phyloP scores from a whole-genome alignment of 768 basidiomycete species.

The Mycena floridula region DNA sequence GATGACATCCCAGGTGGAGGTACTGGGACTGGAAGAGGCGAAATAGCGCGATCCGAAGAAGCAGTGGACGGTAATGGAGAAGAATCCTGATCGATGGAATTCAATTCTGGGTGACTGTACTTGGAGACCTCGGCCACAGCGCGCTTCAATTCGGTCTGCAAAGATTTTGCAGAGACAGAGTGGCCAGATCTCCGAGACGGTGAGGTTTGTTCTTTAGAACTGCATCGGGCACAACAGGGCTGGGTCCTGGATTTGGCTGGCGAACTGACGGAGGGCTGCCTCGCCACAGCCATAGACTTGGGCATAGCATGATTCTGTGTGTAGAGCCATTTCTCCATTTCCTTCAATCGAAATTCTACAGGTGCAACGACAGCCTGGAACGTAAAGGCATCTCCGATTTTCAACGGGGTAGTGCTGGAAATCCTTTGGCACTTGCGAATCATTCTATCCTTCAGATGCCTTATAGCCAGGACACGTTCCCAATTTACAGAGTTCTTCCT shows the following conservation, averaged over 20 bases:
- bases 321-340: conserved; percentile 71
- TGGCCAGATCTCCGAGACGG: background rate
- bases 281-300: background rate
- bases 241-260: background rate
- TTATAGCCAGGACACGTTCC: conserved; percentile 68
- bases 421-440: conserved; percentile 72
- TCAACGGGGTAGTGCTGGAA: conserved; percentile 37
- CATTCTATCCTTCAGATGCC: conserved; percentile 77
- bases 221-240: conserved; percentile 20
- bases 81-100: background rate
- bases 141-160: too few relatives aligned
- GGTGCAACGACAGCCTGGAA: conserved; percentile 69
- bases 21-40: background rate
- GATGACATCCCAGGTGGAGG: conserved; percentile 3
- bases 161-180: too few relatives aligned
- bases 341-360: conserved; percentile 66
- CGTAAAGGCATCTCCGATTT: conserved; percentile 31
- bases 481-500: conserved; percentile 53
- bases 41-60: background rate
- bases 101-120: too few relatives aligned
- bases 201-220: conserved; percentile 10
- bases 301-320: conserved; percentile 1
- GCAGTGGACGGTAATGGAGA: background rate
- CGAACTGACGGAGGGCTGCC: background rate
- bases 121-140: too few relatives aligned